These are phyloP conservation scores for Sugiyamaella xylanicola DNA, from an alignment of 1,139 yeast genomes.

Conservation along the genomic window DNA sequence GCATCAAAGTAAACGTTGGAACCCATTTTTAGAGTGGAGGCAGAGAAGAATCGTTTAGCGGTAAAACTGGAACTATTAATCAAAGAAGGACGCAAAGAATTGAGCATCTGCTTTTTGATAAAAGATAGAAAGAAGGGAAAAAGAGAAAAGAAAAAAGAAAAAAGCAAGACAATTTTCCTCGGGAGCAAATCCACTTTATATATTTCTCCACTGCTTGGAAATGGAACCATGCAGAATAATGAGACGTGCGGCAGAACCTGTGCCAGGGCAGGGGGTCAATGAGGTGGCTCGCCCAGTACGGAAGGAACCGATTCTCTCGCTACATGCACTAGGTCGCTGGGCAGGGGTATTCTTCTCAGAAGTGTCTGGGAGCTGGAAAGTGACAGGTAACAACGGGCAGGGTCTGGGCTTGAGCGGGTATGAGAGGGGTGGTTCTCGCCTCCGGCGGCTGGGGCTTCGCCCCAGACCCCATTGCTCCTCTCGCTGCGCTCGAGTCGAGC, in stretches of 20 bases:
- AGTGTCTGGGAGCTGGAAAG: no score
- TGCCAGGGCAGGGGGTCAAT: neutral
- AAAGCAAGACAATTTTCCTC: slow-evolving; percentile 12
- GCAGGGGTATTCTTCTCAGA: neutral
- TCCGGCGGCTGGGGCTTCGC: neutral
- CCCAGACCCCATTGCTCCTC: neutral
- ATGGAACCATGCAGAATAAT: slow-evolving; percentile 13
- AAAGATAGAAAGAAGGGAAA: neutral
- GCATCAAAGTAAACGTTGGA: slow-evolving; percentile 74
- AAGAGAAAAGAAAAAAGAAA: slow-evolving; percentile 10
- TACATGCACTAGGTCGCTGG: no score
- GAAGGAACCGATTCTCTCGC: neutral
- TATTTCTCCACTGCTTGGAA: neutral
- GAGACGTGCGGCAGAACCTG: slow-evolving; percentile 8
- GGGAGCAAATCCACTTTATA: slow-evolving; percentile 3
- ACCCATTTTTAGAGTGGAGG: slow-evolving; percentile 38
- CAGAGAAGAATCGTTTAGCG: slow-evolving; percentile 27
- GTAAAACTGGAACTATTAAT: slow-evolving; percentile 8
- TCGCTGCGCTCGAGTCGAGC: neutral
- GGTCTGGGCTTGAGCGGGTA: no score
- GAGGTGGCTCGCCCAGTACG: neutral
- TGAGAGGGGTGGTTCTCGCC: neutral
- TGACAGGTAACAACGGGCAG: no score
- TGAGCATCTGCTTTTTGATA: slow-evolving; percentile 20
- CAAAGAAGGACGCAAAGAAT: slow-evolving; percentile 21